Evolutionary conservation across 306 rosid genomes (phyloP).

Genomic region (Potentilla sterilis): DNA sequence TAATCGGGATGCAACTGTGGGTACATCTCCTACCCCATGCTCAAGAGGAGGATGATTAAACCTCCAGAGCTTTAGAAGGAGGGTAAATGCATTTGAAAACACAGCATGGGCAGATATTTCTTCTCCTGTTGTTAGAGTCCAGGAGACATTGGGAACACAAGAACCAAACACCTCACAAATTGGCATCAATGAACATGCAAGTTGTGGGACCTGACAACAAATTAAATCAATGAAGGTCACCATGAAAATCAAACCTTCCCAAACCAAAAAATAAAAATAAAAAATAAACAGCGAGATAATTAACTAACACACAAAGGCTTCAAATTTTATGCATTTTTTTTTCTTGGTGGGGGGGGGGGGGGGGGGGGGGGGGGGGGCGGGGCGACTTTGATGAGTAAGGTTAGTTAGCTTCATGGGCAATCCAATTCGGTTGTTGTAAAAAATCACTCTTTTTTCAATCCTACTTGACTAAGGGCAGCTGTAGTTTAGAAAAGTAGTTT

Average conservation of each 20-base stretch:
- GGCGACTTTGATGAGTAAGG: too few relatives aligned
- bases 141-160: constrained; percentile 75
- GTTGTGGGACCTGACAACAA: constrained; percentile 83
- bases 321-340: too few relatives aligned
- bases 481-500: too few relatives aligned
- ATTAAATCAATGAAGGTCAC: constrained; percentile 19
- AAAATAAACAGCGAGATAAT: not conserved
- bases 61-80: constrained; percentile 90
- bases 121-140: constrained; percentile 71
- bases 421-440: too few relatives aligned
- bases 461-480: too few relatives aligned
- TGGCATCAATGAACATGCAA: constrained; percentile 95
- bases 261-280: not conserved
- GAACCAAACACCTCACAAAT: constrained; percentile 98
- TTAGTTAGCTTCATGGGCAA: too few relatives aligned
- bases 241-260: not conserved
- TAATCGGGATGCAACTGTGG: constrained; percentile 86
- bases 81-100: constrained; percentile 92
- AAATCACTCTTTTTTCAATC: too few relatives aligned
- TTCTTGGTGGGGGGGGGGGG: too few relatives aligned
- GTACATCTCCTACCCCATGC: constrained; percentile 88
- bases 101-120: constrained; percentile 89
- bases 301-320: not conserved
- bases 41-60: constrained; percentile 94
- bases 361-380: too few relatives aligned